Base-by-base conservation (phyloP, 2,329 filamentous ascomycete species). In the Phoma sp. region DNA sequence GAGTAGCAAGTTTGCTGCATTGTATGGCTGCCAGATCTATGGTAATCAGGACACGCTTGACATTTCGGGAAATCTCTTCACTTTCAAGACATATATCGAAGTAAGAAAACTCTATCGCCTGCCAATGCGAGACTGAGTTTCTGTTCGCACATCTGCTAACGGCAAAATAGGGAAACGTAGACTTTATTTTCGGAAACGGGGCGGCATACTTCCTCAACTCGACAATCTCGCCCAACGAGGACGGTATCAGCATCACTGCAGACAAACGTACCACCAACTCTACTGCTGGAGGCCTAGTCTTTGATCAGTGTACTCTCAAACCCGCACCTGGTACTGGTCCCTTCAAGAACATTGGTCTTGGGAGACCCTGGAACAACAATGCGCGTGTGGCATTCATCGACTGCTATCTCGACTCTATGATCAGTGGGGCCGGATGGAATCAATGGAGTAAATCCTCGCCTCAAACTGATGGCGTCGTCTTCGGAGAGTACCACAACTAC, bases 161-260 rank as follows among this genome's bases (percentile, higher is more conserved):
- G 12, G 15, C 3, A 3, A 9, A 6, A 19, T 9, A 21, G 21
- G 36, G 75, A 4, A 76, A 76, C 24, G 69, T 78, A 31, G 76
- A 81, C 33, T 79, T 80, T 71, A 80, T 76, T 21, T 75, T 74
- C 63, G 79, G 78, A 9, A 67, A 72, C 24, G 79, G 78, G 2
- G 70, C 77, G 0, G 79, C 69, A 6, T 81, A 81, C 58, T 80
- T 81, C 70, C 65, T 65, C n/a, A 71, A 70, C 51, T 70, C 69
- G 7, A 74, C 71, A 6, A 76, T 76, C 19, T 67, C 73, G 4
- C 70, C 74, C 0, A 76, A 75, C 37, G 66, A 70, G 27, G 74
- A 76, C 33, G 70, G 62, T n/a, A 63, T 71, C 48, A 69, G 63
- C 39, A 70, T 77, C 37, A 76, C 74, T 8, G 74, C 74, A 29